These are phyloP conservation scores for Mangifera indica DNA, from an alignment of 345 rosid species.

Conservation along the genomic window DNA sequence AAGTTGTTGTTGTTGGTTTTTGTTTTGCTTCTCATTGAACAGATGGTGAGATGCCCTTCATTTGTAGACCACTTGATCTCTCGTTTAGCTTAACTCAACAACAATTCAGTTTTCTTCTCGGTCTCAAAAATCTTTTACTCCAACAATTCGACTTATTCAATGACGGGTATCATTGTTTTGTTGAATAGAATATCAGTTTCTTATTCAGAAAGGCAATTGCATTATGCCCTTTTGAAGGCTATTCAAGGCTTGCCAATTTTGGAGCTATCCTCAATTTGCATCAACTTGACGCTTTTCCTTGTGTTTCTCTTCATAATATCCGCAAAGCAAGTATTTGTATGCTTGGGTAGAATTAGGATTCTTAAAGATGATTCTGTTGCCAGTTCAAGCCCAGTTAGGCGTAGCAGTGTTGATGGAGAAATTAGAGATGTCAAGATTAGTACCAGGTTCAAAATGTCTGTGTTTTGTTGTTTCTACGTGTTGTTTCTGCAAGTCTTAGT, in stretches of 20 bases:
- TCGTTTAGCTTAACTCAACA: conserved; percentile 28
- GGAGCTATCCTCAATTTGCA: conserved; percentile 68
- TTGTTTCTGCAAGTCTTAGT: conserved; percentile 63
- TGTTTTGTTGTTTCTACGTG: conserved; percentile 73
- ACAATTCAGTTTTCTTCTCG: conserved; percentile 37
- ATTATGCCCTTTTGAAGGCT: conserved; percentile 26
- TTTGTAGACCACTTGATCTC: conserved; percentile 40
- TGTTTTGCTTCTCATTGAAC: conserved; percentile 25
- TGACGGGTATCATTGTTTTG: conserved; percentile 36
- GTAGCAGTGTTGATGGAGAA: conserved; percentile 47
- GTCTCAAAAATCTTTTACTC: conserved; percentile 12
- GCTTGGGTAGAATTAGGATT: conserved; percentile 54
- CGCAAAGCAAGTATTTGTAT: conserved; percentile 59
- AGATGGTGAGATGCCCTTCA: conserved; percentile 61
- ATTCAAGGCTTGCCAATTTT: conserved; percentile 49
- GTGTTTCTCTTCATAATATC: conserved; percentile 65
- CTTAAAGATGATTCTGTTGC: conserved; percentile 64
- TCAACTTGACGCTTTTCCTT: conserved; percentile 64
- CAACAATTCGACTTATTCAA: conserved; percentile 21
- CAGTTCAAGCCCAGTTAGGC: conserved; percentile 44
- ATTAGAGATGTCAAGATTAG: conserved; percentile 46
- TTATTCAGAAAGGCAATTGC: conserved; percentile 18
- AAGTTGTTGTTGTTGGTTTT: conserved; percentile 30
- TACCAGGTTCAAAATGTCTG: conserved; percentile 57
- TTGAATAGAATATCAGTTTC: conserved; percentile 35